Base-by-base conservation (phyloP, 306 rosid species). In the Boehmeria nivea region DNA sequence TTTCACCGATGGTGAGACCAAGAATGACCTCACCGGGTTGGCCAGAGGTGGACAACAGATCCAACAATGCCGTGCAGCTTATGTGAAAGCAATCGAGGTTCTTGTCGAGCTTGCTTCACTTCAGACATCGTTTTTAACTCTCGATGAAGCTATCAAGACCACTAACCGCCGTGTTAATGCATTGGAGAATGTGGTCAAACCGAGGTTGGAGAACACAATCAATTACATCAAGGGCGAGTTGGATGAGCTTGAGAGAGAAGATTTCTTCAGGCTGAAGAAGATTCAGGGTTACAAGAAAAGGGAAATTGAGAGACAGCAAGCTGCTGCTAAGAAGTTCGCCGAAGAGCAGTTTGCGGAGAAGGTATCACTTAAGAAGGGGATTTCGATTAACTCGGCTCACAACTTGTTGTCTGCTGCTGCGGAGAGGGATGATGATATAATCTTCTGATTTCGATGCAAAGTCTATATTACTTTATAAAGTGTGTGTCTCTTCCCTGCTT, bases 61-160 rank as follows among this genome's bases (percentile, higher is more conserved):
- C 53, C 97, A 86, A 68, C 81, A 71, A n/a, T 90, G 97, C 36
- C 94, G 95, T 17, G 81, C 62, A 8, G 94, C 97, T 16, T 81
- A 86, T 66, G 78, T 90, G 48, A 90, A 86, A 66, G 84, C 97
- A 8, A 84, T 90, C 50, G 97, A 90, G 81, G 84, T 86, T 42
- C 95, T 90, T 42, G 97, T 90, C 44, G 97, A 86, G 83, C 94
- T 89, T 60, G 97, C 97, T 16, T 90, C 97, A 1, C 86, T 90
- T 58, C 97, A 90, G 61, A 90, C 97, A 19, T 90, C 97, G 4
- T 90, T 90, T 59, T 83, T 90, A 60, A 90, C 95, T 1, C 94
- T 90, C 12, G 98, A 90, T 36, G 95, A 70, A 60, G 95, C 95
- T 24, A 90, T 90, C 67, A 90, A 90, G 82, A 86, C 94, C 37